Conservation (phyloP, 352 stramenopile genomes). For the Phytophthora idaei region DNA sequence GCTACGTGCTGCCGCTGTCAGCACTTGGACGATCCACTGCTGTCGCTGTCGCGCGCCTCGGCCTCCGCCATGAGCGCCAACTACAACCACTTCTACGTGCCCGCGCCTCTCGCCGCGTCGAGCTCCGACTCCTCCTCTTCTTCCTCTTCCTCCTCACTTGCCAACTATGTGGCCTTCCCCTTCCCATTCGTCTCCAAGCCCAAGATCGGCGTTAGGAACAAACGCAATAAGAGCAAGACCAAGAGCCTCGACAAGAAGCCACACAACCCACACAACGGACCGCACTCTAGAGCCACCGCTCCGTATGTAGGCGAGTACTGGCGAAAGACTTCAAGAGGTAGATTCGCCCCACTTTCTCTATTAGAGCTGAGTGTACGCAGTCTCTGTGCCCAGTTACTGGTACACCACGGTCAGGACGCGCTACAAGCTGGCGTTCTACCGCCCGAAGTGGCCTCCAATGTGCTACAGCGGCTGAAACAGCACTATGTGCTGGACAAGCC, state of each 20-base stretch:
- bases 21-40: slow-evolving; percentile 71
- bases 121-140: slow-evolving; percentile 11
- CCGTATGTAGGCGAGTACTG: slow-evolving; percentile 64
- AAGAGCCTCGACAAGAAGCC: slow-evolving; percentile 25
- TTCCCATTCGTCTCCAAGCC: slow-evolving; percentile 73
- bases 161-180: slow-evolving; percentile 79
- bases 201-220: background rate
- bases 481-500: slow-evolving; percentile 60
- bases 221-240: slow-evolving; percentile 20
- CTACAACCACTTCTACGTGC: slow-evolving; percentile 35
- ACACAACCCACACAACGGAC: slow-evolving; percentile 3
- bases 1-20: slow-evolving; percentile 73
- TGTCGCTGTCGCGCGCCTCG: slow-evolving; percentile 41
- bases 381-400: slow-evolving; percentile 53
- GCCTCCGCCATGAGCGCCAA: slow-evolving; percentile 33
- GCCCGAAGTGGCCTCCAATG: slow-evolving; percentile 45
- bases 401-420: slow-evolving; percentile 25
- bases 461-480: slow-evolving; percentile 60
- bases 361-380: slow-evolving; percentile 61
- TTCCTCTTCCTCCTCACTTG: slow-evolving; percentile 45
- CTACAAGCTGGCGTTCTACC: slow-evolving; percentile 33
- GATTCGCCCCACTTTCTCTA: slow-evolving; percentile 56
- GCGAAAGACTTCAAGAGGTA: slow-evolving; percentile 42
- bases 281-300: background rate
- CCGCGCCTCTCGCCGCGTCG: slow-evolving; percentile 10